These are phyloP conservation scores for Trichoderma polysporum DNA, from an alignment of 2,329 filamentous ascomycete genomes.

Conservation along the genomic window DNA sequence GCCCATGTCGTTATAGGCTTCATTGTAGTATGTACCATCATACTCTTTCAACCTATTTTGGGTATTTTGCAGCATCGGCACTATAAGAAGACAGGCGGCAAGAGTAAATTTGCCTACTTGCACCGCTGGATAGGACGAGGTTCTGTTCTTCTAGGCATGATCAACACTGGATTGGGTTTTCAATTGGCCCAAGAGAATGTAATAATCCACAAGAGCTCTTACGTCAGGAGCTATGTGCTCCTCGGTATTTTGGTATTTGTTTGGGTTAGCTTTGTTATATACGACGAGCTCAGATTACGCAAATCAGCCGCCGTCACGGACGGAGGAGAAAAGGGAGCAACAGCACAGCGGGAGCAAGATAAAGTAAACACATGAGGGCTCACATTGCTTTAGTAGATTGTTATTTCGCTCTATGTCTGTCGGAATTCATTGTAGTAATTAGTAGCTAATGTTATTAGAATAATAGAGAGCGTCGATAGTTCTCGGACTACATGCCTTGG, in stretches of 20 bases:
- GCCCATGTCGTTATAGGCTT: conserved; percentile 9
- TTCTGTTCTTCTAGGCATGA: neutral
- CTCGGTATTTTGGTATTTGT: neutral
- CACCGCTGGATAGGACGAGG: conserved; percentile 9
- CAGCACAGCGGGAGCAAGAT: neutral
- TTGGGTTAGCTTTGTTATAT: neutral
- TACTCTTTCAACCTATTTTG: conserved; percentile 1
- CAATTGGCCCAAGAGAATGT: conserved; percentile 8
- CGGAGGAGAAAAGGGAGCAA: conserved; percentile 4
- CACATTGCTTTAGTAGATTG: too few relatives aligned
- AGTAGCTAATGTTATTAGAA: neutral
- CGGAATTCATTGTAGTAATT: neutral
- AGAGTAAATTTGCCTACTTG: conserved; percentile 11
- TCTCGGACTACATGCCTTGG: neutral
- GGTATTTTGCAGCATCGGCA: conserved; percentile 3
- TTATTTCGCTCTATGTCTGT: neutral
- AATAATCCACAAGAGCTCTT: neutral
- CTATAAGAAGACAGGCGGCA: conserved; percentile 7
- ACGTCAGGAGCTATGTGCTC: conserved; percentile 2
- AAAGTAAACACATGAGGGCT: neutral
- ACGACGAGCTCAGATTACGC: neutral
- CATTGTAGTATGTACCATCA: neutral
- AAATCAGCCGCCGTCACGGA: neutral
- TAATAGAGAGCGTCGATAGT: neutral
- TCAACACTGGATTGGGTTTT: conserved; percentile 3